Evolutionary conservation across 495 filamentous ascomycete genomes (phyloP).

Genomic region (Antarctomyces pellizariae): DNA sequence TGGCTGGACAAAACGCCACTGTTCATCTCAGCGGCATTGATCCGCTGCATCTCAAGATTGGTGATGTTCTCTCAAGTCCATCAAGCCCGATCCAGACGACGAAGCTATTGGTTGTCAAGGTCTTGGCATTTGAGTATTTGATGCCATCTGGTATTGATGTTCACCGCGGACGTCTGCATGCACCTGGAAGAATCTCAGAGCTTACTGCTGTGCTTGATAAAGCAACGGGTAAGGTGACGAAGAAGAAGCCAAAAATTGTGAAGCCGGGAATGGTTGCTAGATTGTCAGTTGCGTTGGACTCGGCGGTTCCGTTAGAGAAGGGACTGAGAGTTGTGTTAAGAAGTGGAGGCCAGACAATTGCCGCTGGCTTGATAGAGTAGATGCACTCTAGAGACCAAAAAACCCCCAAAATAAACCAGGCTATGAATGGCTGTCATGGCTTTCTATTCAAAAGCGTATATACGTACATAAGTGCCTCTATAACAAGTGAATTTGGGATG

Average conservation of each 20-base stretch:
- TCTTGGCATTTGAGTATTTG: conserved; percentile 71
- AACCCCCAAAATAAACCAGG: too few species aligned
- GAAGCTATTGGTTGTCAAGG: conserved; percentile 52
- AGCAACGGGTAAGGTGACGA: conserved; percentile 35
- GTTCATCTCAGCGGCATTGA: conserved; percentile 77
- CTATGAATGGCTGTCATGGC: too few species aligned
- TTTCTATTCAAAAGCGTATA: too few species aligned
- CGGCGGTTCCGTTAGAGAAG: conserved; percentile 53
- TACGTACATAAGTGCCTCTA: too few species aligned
- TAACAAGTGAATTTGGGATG: too few species aligned
- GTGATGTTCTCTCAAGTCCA: conserved; percentile 63
- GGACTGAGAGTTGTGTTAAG: conserved; percentile 62
- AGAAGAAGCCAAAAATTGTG: conserved; percentile 70
- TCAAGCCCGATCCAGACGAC: conserved; percentile 41
- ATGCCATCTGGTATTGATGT: conserved; percentile 77
- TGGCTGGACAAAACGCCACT: conserved; percentile 78
- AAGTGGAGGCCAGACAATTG: conserved; percentile 57
- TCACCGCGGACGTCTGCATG: conserved; percentile 62
- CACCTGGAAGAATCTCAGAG: conserved; percentile 44
- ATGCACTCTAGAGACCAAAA: too few species aligned
- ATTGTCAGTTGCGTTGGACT: conserved; percentile 47
- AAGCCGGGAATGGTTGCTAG: conserved; percentile 44
- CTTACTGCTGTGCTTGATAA: conserved; percentile 59
- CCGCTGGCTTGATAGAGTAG: conserved; percentile 64
- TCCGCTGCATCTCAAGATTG: conserved; percentile 49